phyloP scores from a whole-genome alignment of 176 grass and related monocot genomes.

The Canna indica region DNA sequence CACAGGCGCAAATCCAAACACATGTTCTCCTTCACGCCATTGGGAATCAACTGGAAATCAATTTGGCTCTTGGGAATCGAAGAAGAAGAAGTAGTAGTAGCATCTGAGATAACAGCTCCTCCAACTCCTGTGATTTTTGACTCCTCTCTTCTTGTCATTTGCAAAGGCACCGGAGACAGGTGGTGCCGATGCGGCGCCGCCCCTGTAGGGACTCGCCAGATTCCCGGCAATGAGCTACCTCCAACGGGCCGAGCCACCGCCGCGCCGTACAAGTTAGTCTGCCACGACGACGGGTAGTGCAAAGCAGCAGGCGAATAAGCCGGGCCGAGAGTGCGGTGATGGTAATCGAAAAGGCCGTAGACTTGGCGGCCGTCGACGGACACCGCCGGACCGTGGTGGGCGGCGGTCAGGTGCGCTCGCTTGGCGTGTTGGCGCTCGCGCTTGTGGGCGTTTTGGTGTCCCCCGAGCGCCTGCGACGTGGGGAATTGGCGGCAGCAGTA shows the following conservation, averaged over 20 bases:
- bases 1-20: slow-evolving; percentile 99
- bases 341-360: slow-evolving; percentile 65
- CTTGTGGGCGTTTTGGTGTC: slow-evolving; percentile 99
- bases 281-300: not conserved
- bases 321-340: slow-evolving; percentile 34
- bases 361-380: slow-evolving; percentile 56
- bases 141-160: slow-evolving; percentile 33
- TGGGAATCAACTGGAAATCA: slow-evolving; percentile 5
- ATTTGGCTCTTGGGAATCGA: slow-evolving; percentile 51
- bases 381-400: slow-evolving; percentile 27
- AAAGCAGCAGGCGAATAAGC: not conserved
- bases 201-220: slow-evolving; percentile 47
- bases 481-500: slow-evolving; percentile 99
- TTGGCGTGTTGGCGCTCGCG: slow-evolving; percentile 96
- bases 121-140: not conserved
- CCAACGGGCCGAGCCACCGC: slow-evolving; percentile 52
- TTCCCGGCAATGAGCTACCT: slow-evolving; percentile 38
- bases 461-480: slow-evolving; percentile 92
- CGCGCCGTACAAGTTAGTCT: slow-evolving; percentile 35
- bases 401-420: slow-evolving; percentile 71
- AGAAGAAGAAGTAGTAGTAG: slow-evolving; percentile 28
- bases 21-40: slow-evolving; percentile 35
- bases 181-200: not conserved
- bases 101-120: slow-evolving; percentile 14
- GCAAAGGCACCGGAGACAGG: slow-evolving; percentile 19